Conservation (phyloP, 192 early-diverging fungal species). For the Backusella psychrophila region DNA sequence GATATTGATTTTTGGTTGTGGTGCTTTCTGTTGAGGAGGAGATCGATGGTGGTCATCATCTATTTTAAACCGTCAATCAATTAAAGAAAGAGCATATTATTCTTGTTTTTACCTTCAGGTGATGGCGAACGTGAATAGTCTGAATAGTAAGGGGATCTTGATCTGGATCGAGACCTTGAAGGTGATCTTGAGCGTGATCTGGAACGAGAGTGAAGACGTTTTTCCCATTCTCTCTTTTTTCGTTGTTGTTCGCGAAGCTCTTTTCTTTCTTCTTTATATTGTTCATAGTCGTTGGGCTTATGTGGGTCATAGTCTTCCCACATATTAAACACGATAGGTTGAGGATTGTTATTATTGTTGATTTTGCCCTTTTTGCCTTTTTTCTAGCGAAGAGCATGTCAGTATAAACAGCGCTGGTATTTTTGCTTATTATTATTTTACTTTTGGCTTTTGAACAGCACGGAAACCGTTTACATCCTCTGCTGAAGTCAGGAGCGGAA, state of each 20-base stretch:
- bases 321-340: conserved; percentile 36
- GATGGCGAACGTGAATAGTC: neutral
- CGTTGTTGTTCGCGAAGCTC: conserved; percentile 40
- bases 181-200: conserved; percentile 24
- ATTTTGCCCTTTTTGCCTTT: conserved; percentile 22
- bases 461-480: conserved; percentile 39
- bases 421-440: conserved; percentile 9
- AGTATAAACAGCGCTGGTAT: neutral
- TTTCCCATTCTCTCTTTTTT: conserved; percentile 21
- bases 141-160: conserved; percentile 13
- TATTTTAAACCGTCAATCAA: neutral
- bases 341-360: conserved; percentile 24
- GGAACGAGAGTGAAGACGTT: conserved; percentile 16
- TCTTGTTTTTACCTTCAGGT: neutral
- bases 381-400: conserved; percentile 12
- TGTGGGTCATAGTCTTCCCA: conserved; percentile 65
- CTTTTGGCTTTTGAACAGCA: conserved; percentile 31
- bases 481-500: conserved; percentile 13
- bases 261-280: conserved; percentile 60
- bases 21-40: neutral
- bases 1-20: conserved; percentile 29
- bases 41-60: neutral
- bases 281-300: conserved; percentile 72
- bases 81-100: neutral
- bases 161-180: conserved; percentile 26